A percentile compares a stretch with the other conserved stretches of the same genome.
These are phyloP conservation scores for Colletotrichum magnum DNA, from an alignment of 2,329 filamentous ascomycete species.

Conservation along the genomic window DNA sequence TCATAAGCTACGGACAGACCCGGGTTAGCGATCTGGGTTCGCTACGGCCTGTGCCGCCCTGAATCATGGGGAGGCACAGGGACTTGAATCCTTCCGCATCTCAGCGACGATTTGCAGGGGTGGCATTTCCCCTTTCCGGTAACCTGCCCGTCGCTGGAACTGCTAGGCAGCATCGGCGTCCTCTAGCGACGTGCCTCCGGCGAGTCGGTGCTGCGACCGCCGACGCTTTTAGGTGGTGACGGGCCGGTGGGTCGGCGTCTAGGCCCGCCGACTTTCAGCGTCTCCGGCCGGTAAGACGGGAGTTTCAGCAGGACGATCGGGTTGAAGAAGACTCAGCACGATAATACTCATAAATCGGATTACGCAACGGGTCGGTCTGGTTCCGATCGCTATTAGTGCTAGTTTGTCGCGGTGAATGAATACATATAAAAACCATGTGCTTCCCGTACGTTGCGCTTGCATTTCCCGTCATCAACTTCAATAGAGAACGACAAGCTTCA, in stretches of 20 bases:
- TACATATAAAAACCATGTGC: too few relatives aligned
- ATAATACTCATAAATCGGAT: background rate
- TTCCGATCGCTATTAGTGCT: background rate
- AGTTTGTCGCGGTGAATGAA: too few relatives aligned
- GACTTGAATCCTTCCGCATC: background rate
- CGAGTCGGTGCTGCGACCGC: slow-evolving; percentile 2
- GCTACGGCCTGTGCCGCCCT: background rate
- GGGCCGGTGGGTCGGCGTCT: slow-evolving; percentile 11
- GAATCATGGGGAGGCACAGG: background rate
- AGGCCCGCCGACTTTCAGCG: background rate
- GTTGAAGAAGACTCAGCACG: background rate
- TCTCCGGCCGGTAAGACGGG: background rate
- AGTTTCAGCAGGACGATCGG: background rate
- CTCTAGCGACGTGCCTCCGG: background rate
- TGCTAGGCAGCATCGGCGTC: too few relatives aligned
- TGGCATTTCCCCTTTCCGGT: too few relatives aligned
- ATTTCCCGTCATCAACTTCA: too few relatives aligned
- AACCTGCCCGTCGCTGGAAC: too few relatives aligned
- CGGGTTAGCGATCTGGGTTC: background rate
- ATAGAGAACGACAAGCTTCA: too few relatives aligned
- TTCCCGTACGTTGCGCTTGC: too few relatives aligned
- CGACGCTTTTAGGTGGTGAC: background rate
- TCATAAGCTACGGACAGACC: background rate
- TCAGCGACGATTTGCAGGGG: background rate
- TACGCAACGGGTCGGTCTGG: background rate